Conservation (phyloP, 2,329 filamentous ascomycete genomes). For the Myotisia sp. region DNA sequence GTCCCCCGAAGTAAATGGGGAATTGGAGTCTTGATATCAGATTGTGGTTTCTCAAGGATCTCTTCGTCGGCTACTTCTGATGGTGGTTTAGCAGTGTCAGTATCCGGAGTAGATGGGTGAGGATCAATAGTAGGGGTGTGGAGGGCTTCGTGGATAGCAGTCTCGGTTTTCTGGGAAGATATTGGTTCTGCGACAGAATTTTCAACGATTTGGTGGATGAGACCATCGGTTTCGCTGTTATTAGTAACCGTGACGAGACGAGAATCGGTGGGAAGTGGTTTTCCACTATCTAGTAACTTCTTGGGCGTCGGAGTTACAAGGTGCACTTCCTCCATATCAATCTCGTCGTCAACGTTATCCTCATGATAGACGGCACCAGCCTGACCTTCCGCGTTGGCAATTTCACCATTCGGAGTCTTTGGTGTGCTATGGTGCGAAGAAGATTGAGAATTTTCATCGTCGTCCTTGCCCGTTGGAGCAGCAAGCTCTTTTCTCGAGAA, state of each 20-base stretch:
- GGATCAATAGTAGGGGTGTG: background rate
- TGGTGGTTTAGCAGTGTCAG: background rate
- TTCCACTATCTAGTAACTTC: background rate
- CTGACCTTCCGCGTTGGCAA: constrained; percentile 11
- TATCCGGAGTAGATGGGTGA: background rate
- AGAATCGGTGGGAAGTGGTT: too few species aligned
- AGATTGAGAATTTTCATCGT: constrained; percentile 29
- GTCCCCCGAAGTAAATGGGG: constrained; percentile 76
- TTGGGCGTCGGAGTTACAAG: constrained; percentile 17
- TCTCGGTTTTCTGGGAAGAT: background rate
- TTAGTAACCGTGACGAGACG: too few species aligned
- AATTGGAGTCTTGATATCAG: constrained; percentile 49
- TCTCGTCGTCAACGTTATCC: constrained; percentile 18
- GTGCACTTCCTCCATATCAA: constrained; percentile 23
- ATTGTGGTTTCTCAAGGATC: background rate
- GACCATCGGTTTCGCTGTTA: too few species aligned
- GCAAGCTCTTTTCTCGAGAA: constrained; percentile 32
- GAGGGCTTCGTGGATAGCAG: background rate
- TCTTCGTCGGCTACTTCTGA: background rate
- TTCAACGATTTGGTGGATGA: constrained; percentile 5
- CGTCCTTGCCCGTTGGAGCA: constrained; percentile 7
- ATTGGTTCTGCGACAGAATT: background rate
- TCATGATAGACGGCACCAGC: constrained; percentile 14
- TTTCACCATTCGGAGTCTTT: constrained; percentile 16
- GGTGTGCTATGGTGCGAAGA: too few species aligned